Base-by-base conservation (phyloP, 306 rosid genomes). In the Adenanthera pavonina region DNA sequence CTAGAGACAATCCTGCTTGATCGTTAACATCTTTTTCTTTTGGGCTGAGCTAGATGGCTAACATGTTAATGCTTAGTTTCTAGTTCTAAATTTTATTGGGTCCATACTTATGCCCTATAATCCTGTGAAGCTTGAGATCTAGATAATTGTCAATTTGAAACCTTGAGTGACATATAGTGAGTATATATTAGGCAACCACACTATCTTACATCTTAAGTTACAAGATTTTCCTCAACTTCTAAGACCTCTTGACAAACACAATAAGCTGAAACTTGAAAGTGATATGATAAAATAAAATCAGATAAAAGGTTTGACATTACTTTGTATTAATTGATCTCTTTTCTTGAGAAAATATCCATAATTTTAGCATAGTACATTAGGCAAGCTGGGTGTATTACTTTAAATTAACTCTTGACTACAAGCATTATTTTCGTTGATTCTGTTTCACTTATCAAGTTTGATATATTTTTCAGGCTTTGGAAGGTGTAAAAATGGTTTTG, bases 401-500 rank as follows among this genome's bases (percentile, higher is more conserved):
- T 48, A 41, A 60, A 43, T 49, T 60, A 66, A 66, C 35, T 9
- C 64, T 61, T 35, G n/a, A 46, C 12, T 46, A 25, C 72, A 69
- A 53, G 48, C 66, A 52, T 84, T 56, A 80, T 74, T 83, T 70
- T 78, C 56, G 41, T 83, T 82, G 46, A 54, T 74, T 74, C 48
- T 69, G 49, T 20, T 6, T 67, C 78, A 82, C 71, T 87, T 49
- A 69, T 76, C 67, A 44, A 69, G 14, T 80, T 61, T 33, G 68
- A 38, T 60, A 40, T 49, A 25, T 46, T 47, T 88, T 81, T 80
- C 69, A 95, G 99, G 99, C 98, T 74, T 86, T 93, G 83, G 97
- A 95, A 83, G 97, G 92, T 46, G 81, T 72, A 53, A 87, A 89
- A 84, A 92, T 81, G 96, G 92, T 90, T 81, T 87, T 87, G 87